These are phyloP conservation scores for Bipolaris cookei DNA, from an alignment of 2,329 filamentous ascomycete genomes.

Conservation along the genomic window DNA sequence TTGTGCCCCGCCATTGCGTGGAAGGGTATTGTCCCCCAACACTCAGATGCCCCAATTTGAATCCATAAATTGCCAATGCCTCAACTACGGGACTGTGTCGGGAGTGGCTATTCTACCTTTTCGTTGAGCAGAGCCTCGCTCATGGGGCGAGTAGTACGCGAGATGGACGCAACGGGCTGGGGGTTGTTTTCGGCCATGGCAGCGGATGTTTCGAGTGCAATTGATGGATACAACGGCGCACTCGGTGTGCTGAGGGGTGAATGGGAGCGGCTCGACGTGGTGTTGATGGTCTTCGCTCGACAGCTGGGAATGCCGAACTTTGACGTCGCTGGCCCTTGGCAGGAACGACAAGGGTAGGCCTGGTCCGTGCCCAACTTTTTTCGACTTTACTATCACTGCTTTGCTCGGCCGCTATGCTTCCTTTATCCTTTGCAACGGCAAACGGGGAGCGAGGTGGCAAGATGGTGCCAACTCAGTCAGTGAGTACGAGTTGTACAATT, in stretches of 20 bases:
- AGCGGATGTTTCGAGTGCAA: conserved; percentile 34
- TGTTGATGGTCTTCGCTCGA: conserved; percentile 31
- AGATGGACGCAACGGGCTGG: conserved; percentile 65
- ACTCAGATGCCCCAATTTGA: background rate
- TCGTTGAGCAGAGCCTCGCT: conserved; percentile 98
- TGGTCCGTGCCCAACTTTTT: conserved; percentile 33
- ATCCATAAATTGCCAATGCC: background rate
- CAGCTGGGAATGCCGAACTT: conserved; percentile 34
- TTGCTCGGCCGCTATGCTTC: conserved; percentile 1
- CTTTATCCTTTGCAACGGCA: conserved; percentile 8
- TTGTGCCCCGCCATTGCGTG: conserved; percentile 3
- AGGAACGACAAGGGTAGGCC: conserved; percentile 13
- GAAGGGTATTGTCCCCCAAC: background rate
- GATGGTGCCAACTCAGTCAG: conserved; percentile 35
- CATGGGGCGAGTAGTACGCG: conserved; percentile 77
- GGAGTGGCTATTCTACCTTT: conserved; percentile 70
- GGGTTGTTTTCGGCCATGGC: conserved; percentile 66
- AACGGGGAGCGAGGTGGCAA: conserved; percentile 13
- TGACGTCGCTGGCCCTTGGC: conserved; percentile 35
- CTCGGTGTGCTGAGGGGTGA: conserved; percentile 23
- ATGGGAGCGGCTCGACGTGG: conserved; percentile 22
- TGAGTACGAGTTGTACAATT: conserved; percentile 1
- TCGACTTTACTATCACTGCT: conserved; percentile 11
- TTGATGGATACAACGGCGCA: conserved; percentile 32
- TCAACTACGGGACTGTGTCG: background rate